Base-by-base conservation (phyloP, 78 protist species). In the Dictyostelium citrinum region DNA sequence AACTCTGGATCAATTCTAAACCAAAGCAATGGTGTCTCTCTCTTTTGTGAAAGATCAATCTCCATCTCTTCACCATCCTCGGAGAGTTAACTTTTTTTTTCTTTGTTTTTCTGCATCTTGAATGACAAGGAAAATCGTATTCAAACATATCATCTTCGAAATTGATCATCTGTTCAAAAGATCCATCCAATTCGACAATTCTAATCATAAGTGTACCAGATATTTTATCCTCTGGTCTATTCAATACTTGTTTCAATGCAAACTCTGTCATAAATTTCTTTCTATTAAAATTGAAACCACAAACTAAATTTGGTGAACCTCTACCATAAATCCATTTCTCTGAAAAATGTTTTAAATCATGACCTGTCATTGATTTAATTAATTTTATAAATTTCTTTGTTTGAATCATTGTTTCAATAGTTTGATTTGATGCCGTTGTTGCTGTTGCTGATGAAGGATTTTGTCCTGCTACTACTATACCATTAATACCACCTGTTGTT, bases 1-100 rank as follows among this genome's bases (percentile, higher is more conserved):
- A 91, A 20, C 10, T 95, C 97, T 39, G 97, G 97, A 81, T 95
- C 97, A 55, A 95, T 82, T 8, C 97, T 49, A 43, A 95, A 39
- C 96, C 96, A 91, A 4, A 85, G 55, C 10, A 95, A 35, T 14
- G 97, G 97, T 17, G 95, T 90, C 22, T 90, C 97, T 41, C 91
- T 55, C 31, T 93, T 83, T 29, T 72, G 90, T 51, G 90, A 78
- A 8, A 84, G 29, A 80, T 80, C 90, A 70, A 78, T 80, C 31
- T 74, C 91, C 81, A 76, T 83, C 67, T 82, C 92, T n/a, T 83
- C 90, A 20, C 85, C 90, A 61, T 83, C 93, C 7, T 77, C 90
- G 0, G 91, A 31, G 12, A 83, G 27, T 31, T n/a, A 85, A 39
- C 37, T 79, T 81, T 39, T 83, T n/a, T 84, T 60, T 80, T 90